phyloP scores from a whole-genome alignment of 2,329 filamentous ascomycete genomes.

The Fusarium drepaniforme region DNA sequence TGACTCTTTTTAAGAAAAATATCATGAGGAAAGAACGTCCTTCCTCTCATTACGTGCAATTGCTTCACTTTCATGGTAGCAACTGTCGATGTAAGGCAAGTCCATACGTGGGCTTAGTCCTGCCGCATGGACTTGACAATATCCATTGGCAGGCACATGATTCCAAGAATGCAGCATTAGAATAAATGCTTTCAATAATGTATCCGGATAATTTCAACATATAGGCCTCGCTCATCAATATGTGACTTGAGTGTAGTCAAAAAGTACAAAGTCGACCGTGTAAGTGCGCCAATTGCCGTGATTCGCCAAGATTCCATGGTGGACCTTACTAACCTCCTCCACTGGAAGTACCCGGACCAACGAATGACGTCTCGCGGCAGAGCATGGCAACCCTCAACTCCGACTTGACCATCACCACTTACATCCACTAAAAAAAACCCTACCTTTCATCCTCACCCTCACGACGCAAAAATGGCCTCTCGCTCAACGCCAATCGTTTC shows the following conservation, averaged over 20 bases:
- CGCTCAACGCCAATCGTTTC: conserved; percentile 36
- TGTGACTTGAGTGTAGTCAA: neutral
- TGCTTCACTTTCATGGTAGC: neutral
- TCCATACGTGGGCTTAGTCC: neutral
- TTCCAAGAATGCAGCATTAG: neutral
- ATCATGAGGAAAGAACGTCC: neutral
- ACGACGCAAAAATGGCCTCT: conserved; percentile 45
- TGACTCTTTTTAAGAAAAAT: neutral
- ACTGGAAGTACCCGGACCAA: conserved; percentile 15
- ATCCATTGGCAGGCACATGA: neutral
- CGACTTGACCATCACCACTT: conserved; percentile 8
- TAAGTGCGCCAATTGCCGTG: conserved; percentile 28
- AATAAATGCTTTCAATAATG: too few relatives aligned
- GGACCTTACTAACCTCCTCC: conserved; percentile 17
- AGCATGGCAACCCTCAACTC: too few relatives aligned
- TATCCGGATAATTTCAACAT: too few relatives aligned
- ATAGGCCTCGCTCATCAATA: neutral
- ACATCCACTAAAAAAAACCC: neutral
- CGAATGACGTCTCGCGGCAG: conserved; percentile 39
- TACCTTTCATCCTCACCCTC: neutral
- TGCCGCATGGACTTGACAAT: neutral
- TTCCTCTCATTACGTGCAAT: too few relatives aligned
- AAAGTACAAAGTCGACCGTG: neutral
- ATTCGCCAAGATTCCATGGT: conserved; percentile 33
- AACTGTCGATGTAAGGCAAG: neutral